A percentile compares a stretch with the other conserved stretches of the same genome.
Conservation (phyloP, 2,329 filamentous ascomycete species). For the Fusarium circinatum region DNA sequence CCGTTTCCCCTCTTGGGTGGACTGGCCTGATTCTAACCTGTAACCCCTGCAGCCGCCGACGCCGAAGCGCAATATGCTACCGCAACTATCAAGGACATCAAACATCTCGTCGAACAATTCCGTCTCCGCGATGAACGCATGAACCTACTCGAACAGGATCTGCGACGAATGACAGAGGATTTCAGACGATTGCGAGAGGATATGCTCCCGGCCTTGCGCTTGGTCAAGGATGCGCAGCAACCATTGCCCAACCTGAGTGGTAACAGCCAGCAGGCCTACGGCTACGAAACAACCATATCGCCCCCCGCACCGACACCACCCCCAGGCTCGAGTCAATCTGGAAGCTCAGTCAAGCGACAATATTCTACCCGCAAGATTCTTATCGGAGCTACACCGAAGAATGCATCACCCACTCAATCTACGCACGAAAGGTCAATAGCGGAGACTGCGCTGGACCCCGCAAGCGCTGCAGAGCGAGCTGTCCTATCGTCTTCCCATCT, state of each 20-base stretch:
- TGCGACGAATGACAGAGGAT: slow-evolving; percentile 86
- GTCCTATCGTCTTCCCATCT: slow-evolving; percentile 76
- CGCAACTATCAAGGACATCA: slow-evolving; percentile 93
- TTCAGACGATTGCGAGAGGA: slow-evolving; percentile 91
- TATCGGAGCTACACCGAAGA: slow-evolving; percentile 78
- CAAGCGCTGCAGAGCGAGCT: slow-evolving; percentile 74
- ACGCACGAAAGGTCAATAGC: slow-evolving; percentile 72
- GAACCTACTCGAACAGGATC: slow-evolving; percentile 81
- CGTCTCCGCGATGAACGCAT: slow-evolving; percentile 92
- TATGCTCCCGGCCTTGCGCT: slow-evolving; percentile 86
- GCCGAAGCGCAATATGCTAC: slow-evolving; percentile 85
- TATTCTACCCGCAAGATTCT: slow-evolving; percentile 81
- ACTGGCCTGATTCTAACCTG: slow-evolving; percentile 36
- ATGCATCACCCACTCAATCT: slow-evolving; percentile 77
- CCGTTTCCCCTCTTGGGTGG: slow-evolving; percentile 19
- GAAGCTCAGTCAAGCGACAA: slow-evolving; percentile 71
- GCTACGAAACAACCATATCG: slow-evolving; percentile 62
- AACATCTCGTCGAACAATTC: slow-evolving; percentile 88
- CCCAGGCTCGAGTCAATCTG: slow-evolving; percentile 57
- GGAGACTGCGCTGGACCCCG: slow-evolving; percentile 74
- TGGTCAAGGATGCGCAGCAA: slow-evolving; percentile 91
- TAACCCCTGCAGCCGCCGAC: slow-evolving; percentile 76
- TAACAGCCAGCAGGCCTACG: slow-evolving; percentile 55
- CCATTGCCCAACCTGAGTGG: slow-evolving; percentile 72
- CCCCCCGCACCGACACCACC: slow-evolving; percentile 68